These are phyloP conservation scores for Vinca minor DNA, from an alignment of 257 asterid genomes.

Conservation along the genomic window DNA sequence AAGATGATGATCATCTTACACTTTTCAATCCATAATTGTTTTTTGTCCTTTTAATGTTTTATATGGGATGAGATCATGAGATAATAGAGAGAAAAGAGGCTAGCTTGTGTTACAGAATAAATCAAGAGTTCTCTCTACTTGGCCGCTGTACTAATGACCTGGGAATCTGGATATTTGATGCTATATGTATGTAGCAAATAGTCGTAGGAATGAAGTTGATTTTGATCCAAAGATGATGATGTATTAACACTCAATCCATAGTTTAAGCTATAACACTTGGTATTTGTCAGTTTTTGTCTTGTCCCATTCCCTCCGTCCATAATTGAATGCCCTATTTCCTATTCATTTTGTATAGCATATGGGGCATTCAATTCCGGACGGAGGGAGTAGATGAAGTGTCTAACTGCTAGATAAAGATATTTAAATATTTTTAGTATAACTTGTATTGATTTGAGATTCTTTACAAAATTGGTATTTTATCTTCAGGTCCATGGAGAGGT, in stretches of 20 bases:
- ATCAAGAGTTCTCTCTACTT: neutral
- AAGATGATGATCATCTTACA: neutral
- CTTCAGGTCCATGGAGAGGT: slow-evolving; percentile 96
- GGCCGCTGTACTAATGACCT: neutral
- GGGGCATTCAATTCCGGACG: neutral
- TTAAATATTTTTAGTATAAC: neutral
- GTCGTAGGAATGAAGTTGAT: neutral
- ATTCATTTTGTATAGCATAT: too few species aligned
- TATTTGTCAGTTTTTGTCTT: neutral
- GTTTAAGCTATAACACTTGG: too few species aligned
- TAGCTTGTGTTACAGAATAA: neutral
- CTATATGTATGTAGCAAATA: neutral
- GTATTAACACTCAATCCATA: neutral
- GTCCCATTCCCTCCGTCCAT: neutral
- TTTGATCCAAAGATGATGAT: neutral
- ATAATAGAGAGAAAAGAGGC: too few species aligned
- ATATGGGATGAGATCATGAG: too few species aligned
- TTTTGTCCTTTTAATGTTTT: neutral
- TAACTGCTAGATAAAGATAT: neutral
- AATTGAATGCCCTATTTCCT: neutral
- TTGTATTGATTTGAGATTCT: slow-evolving; percentile 1
- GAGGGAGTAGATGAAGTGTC: too few species aligned
- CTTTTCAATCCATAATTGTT: too few species aligned
- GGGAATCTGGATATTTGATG: neutral
- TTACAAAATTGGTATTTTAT: neutral